These are phyloP conservation scores for Ustilago xerochloae DNA, from an alignment of 1,284 basidiomycete species.

Conservation along the genomic window DNA sequence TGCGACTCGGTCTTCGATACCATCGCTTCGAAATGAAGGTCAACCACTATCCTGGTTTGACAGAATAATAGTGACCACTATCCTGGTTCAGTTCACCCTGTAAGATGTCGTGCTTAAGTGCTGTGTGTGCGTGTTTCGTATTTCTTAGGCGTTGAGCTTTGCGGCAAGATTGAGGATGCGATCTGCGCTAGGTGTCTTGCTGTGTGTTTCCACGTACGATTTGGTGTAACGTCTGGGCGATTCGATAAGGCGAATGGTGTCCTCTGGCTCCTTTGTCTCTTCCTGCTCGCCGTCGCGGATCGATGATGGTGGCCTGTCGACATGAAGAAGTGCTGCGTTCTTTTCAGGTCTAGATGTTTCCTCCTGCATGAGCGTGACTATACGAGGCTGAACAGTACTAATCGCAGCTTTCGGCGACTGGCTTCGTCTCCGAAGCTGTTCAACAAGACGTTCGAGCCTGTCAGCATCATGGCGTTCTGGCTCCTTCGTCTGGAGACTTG, in stretches of 20 bases:
- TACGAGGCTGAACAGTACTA: too few species aligned
- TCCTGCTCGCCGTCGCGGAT: neutral
- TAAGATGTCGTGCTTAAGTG: neutral
- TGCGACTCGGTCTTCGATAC: slow-evolving; percentile 7
- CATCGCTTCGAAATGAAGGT: neutral
- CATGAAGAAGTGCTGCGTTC: too few species aligned
- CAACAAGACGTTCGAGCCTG: too few species aligned
- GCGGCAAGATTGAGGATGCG: neutral
- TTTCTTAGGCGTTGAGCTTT: neutral
- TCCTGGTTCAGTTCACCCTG: neutral
- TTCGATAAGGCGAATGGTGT: neutral
- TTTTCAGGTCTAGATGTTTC: too few species aligned
- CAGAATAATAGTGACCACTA: neutral
- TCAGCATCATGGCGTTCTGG: too few species aligned
- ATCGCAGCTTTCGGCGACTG: too few species aligned
- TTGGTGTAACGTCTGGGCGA: too few species aligned
- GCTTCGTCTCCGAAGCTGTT: too few species aligned
- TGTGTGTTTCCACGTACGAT: neutral
- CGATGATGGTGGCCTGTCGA: neutral
- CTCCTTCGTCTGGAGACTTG: too few species aligned
- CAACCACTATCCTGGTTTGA: neutral
- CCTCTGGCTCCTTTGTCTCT: neutral
- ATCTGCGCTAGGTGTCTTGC: too few species aligned
- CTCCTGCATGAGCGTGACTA: too few species aligned
- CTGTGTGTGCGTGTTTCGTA: neutral